Evolutionary conservation across 2,329 filamentous ascomycete species (phyloP), one percentile per base, ranked within the genome.

Genomic region (Sclerotinia minor): DNA sequence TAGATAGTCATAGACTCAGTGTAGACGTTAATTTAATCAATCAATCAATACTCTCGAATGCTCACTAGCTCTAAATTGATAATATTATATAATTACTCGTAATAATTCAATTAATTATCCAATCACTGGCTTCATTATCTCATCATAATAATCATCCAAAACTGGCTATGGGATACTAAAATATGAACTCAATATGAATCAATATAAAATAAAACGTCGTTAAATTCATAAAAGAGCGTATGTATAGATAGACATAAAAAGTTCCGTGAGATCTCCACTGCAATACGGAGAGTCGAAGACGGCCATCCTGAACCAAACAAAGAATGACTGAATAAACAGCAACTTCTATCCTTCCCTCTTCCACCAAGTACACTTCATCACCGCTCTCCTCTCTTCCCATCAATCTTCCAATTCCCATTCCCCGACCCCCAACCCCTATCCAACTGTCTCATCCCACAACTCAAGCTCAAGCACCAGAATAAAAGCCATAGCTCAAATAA

Each of bases 201-300:
- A 59, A 5, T 5, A 29, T 29, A 9, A 19, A n/a, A 38, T n/a
- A 5, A 53, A n/a, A 1, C 3, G n/a, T 5, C 8, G 17, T 54
- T 29, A 3, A n/a, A 29, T 64, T 44, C 24, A 29, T 44, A 17
- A 54, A 53, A 29, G 35, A 54, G 32, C 9, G 49, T 1, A 4
- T n/a, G 53, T 2, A 5, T n/a, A 64, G 60, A 41, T 64, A 7
- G 24, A 41, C 32, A 41, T n/a, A n/a, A 41, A 32, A 54, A 64
- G n/a, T 44, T 44, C 17, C n/a, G 17, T n/a, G 5, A 13, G 3
- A 8, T 26, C 32, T 41, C 32, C 47, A 47, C 47, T 64, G 47
- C 60, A 64, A 47, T 44, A 26, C 47, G 60, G 47, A 64, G 47
- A 29, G 11, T 26, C 47, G 60, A 32, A 64, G 47, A 29, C 19